phyloP scores from a whole-genome alignment of 75 land plant species.

The Chamaecyparis obtusa region DNA sequence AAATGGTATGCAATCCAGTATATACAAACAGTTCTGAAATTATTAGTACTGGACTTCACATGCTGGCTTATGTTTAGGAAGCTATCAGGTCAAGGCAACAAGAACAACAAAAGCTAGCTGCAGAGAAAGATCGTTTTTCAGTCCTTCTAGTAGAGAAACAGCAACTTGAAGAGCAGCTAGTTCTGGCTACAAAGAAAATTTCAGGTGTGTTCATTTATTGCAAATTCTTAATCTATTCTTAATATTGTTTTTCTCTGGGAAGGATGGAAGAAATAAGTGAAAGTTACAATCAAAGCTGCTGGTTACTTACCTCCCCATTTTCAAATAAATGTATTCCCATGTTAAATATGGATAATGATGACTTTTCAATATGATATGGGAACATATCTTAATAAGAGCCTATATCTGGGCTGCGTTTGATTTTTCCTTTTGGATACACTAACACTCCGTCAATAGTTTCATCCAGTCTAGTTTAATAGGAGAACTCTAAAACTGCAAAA shows the following conservation, averaged over 20 bases:
- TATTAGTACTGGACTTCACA: background rate
- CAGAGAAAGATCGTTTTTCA: slow-evolving; percentile 40
- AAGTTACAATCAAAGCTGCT: background rate
- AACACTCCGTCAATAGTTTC: too few relatives aligned
- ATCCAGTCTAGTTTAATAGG: too few relatives aligned
- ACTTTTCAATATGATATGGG: too few relatives aligned
- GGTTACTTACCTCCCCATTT: too few relatives aligned
- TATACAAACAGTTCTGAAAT: background rate
- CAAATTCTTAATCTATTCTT: background rate
- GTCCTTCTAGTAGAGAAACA: slow-evolving; percentile 45
- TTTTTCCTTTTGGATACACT: too few relatives aligned
- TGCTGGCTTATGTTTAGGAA: slow-evolving; percentile 24
- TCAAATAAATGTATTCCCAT: too few relatives aligned
- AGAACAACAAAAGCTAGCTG: slow-evolving; percentile 45
- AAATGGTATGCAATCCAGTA: background rate
- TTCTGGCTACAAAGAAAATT: slow-evolving; percentile 11
- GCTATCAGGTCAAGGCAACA: slow-evolving; percentile 40
- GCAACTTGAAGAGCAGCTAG: slow-evolving; percentile 52
- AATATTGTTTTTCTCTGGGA: background rate
- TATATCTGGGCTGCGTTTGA: too few relatives aligned
- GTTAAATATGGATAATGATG: too few relatives aligned
- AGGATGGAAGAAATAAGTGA: background rate
- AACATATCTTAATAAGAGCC: too few relatives aligned
- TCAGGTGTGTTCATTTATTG: slow-evolving; percentile 35
- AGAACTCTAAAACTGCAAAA: too few relatives aligned